Percentiles rank a stretch among this genome's conserved stretches.
Conservation (phyloP, 116 monocot species). For the Iris pallida region DNA sequence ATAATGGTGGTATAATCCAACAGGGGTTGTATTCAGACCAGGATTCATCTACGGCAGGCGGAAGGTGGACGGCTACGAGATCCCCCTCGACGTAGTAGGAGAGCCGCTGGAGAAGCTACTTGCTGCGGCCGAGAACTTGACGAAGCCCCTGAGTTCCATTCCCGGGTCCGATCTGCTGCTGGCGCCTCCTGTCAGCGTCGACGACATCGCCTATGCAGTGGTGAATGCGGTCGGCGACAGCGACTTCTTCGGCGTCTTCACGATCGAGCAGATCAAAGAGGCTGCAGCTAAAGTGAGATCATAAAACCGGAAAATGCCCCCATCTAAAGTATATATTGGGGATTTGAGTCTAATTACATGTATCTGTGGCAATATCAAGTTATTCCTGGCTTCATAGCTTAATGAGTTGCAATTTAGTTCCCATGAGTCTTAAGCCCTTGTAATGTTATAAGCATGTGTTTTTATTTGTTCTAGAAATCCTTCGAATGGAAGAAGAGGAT, state of each 20-base stretch:
- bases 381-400: no score
- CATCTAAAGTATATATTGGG: no score
- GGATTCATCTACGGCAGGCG: conserved; percentile 83
- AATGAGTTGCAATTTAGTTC: no score
- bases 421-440: no score
- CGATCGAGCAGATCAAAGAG: conserved; percentile 84
- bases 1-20: neutral
- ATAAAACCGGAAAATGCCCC: conserved; percentile 7
- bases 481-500: no score
- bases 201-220: conserved; percentile 74
- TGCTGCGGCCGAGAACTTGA: conserved; percentile 52
- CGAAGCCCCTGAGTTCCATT: conserved; percentile 50
- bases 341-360: no score
- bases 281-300: conserved; percentile 67
- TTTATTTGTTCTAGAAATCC: no score
- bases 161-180: conserved; percentile 74
- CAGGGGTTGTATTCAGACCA: conserved; percentile 79
- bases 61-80: conserved; percentile 66
- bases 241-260: conserved; percentile 77
- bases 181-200: conserved; percentile 72
- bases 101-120: conserved; percentile 74
- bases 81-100: conserved; percentile 69
- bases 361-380: no score
- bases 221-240: conserved; percentile 67
- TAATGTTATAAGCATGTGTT: no score